Evolutionary conservation across 2,329 filamentous ascomycete species (phyloP), one percentile per base, ranked within the genome.

Genomic region (Fusarium citri): DNA sequence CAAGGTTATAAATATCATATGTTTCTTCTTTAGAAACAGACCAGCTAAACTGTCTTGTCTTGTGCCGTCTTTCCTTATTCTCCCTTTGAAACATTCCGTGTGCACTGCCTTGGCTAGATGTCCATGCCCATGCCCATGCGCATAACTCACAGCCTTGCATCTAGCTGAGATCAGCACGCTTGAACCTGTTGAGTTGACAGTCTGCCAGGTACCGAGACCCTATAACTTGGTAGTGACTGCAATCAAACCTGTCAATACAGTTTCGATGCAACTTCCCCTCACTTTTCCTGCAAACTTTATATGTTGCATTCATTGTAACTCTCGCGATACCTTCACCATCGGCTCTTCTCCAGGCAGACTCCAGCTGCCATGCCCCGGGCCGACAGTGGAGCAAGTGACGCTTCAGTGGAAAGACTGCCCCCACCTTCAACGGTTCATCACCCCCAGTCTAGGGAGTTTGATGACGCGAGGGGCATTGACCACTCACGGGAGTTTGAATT

Each of bases 391-490:
- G 60, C 34, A 51, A 54, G 63, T 66, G 63, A 66, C 63, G 62
- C 43, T 61, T 18, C 37, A 54, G 61, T 49, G 47, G 54, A 20
- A 48, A 37, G 41, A 48, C 31, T 37, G 15, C 54, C 41, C 31
- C 55, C 61, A 54, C 53, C 49, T 43, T n/a, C 47, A 66, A 48
- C 61, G 37, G 61, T 28, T 61, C 55, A 65, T 65, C 18, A 53
- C 31, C 61, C 55, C 63, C 28, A 11, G 62, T 40, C 40, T 48
- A 59, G 61, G 30, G 56, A 40, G 30, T 45, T 23, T 43, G 48
- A 66, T 66, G 63, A 66, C 61, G 63, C 61, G 54, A 66, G 45
- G 30, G 31, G 37, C 47, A 64, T 58, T 64, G 50, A 31, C 59
- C 59, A 64, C 34, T 59, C 22, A 65, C 31, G 48, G 31, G 23